These are phyloP conservation scores for Fusarium mangiferae DNA, from an alignment of 2,329 filamentous ascomycete genomes.

Conservation along the genomic window DNA sequence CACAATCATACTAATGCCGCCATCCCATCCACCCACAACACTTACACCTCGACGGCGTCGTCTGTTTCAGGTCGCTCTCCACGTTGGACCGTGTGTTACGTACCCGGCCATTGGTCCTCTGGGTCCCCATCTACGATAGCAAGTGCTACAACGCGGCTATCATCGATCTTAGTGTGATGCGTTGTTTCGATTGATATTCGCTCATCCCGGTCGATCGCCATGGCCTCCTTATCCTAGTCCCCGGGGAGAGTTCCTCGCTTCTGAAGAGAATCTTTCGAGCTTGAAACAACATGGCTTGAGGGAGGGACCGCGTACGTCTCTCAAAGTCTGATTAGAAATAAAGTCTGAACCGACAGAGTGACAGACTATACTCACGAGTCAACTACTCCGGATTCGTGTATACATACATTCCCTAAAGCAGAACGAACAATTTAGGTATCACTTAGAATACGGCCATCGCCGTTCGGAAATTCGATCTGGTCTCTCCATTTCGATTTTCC, in stretches of 20 bases:
- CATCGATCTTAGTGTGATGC: slow-evolving; percentile 31
- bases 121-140: not conserved
- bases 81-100: slow-evolving; percentile 36
- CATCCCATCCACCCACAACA: slow-evolving; percentile 12
- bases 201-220: slow-evolving; percentile 30
- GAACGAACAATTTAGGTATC: not conserved
- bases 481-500: not conserved
- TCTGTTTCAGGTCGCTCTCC: slow-evolving; percentile 43
- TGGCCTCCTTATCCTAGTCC: slow-evolving; percentile 15
- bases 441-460: not conserved
- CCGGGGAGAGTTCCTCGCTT: not conserved
- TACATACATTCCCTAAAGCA: not conserved
- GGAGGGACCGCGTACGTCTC: not conserved
- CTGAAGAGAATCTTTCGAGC: not conserved
- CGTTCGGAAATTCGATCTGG: not conserved
- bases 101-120: not conserved
- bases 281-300: slow-evolving; percentile 11
- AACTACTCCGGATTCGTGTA: not conserved
- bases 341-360: not conserved
- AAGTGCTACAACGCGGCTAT: slow-evolving; percentile 16
- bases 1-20: slow-evolving; percentile 17
- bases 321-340: not conserved
- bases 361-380: not conserved
- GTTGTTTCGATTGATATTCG: slow-evolving; percentile 22
- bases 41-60: slow-evolving; percentile 29